Percentiles rank a stretch among this genome's conserved stretches.
phyloP scores from a whole-genome alignment of 345 rosid genomes.

The Gossypium arboreum region DNA sequence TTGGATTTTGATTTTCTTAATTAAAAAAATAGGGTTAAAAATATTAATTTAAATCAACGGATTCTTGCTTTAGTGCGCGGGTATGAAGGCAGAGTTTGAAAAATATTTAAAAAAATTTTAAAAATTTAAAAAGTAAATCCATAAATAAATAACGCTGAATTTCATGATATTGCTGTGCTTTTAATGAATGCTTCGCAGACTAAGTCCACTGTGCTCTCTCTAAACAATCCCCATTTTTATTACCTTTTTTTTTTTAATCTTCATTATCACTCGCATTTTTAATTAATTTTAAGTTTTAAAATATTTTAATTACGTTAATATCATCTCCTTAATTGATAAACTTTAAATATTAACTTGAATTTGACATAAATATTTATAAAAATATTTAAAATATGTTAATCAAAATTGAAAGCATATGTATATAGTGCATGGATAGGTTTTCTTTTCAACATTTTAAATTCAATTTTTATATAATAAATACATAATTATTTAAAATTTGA shows the following conservation, averaged over 20 bases:
- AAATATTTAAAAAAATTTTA: not conserved
- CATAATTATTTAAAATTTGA: too few species aligned
- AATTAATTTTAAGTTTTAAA: too few species aligned
- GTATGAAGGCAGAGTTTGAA: slow-evolving; percentile 52
- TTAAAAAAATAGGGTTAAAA: not conserved
- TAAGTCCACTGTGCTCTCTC: not conserved
- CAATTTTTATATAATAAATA: too few species aligned
- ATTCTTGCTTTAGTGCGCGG: slow-evolving; percentile 64
- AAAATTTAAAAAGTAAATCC: not conserved
- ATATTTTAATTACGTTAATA: too few species aligned
- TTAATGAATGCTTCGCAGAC: slow-evolving; percentile 28
- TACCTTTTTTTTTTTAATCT: not conserved
- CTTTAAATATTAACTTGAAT: too few species aligned
- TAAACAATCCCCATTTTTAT: not conserved
- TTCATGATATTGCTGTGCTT: slow-evolving; percentile 31
- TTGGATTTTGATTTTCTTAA: not conserved
- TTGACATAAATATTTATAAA: too few species aligned
- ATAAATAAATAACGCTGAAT: slow-evolving; percentile 40
- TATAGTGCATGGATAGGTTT: too few species aligned
- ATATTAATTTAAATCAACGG: slow-evolving; percentile 40
- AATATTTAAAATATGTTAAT: too few species aligned
- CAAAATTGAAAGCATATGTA: too few species aligned
- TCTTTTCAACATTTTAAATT: not conserved
- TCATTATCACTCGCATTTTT: not conserved
- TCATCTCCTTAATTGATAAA: too few species aligned